These are phyloP conservation scores for Staphylotrichum tortipilum DNA, from an alignment of 495 filamentous ascomycete species.

Conservation along the genomic window DNA sequence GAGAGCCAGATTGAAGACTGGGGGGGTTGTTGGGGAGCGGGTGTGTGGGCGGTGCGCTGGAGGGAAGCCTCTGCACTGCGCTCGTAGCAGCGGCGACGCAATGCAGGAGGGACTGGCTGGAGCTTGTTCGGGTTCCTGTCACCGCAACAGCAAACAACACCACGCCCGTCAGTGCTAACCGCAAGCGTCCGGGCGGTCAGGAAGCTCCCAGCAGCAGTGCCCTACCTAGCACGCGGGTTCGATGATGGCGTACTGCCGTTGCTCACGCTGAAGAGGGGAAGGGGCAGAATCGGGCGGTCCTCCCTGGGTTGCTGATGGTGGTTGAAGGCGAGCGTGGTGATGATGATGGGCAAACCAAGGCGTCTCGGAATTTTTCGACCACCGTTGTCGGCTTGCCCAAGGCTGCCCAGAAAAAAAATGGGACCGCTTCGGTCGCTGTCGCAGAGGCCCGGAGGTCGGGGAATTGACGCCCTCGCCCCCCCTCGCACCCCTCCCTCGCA, in stretches of 20 bases:
- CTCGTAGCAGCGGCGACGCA: slow-evolving; percentile 13
- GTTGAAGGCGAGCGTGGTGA: background rate
- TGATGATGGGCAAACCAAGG: slow-evolving; percentile 5
- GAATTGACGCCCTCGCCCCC: background rate
- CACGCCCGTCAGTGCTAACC: background rate
- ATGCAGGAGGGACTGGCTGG: slow-evolving; percentile 1
- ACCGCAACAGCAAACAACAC: background rate
- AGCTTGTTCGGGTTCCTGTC: background rate
- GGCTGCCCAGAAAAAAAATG: slow-evolving; percentile 11
- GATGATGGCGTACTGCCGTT: slow-evolving; percentile 1
- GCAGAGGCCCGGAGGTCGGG: slow-evolving; percentile 6
- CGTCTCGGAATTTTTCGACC: slow-evolving; percentile 10
- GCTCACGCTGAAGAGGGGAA: background rate
- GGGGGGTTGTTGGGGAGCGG: slow-evolving; percentile 2
- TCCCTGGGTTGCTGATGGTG: background rate
- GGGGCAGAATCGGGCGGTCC: background rate
- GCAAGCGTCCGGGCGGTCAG: background rate
- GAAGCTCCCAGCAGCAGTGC: background rate
- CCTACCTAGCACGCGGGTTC: background rate
- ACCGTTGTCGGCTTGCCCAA: slow-evolving; percentile 12
- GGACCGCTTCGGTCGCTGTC: slow-evolving; percentile 3
- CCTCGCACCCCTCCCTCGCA: too few relatives aligned
- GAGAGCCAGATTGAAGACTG: slow-evolving; percentile 45
- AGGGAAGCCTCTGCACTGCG: slow-evolving; percentile 6
- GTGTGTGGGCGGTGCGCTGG: background rate